Evolutionary conservation across 768 basidiomycete species (phyloP).

Genomic region (Cyathus striatus): DNA sequence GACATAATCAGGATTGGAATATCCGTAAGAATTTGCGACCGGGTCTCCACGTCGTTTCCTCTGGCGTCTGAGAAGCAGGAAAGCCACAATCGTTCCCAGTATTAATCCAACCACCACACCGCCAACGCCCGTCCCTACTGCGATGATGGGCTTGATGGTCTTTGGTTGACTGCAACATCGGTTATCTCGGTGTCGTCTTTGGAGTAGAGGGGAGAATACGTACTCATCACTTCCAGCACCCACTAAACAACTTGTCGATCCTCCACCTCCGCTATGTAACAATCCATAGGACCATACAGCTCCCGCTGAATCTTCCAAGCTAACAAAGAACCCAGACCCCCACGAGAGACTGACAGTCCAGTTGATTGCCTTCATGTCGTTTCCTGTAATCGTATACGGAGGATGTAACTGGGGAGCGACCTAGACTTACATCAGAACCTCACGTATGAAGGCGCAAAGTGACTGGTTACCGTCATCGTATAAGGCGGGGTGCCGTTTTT

Average conservation of each 20-base stretch:
- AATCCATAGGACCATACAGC: slow-evolving; percentile 54
- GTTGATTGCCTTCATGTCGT: slow-evolving; percentile 35
- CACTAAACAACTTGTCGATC: slow-evolving; percentile 37
- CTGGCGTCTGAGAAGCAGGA: slow-evolving; percentile 23
- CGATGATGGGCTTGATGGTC: slow-evolving; percentile 14
- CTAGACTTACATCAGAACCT: no score
- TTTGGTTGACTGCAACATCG: neutral
- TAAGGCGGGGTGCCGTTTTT: slow-evolving; percentile 58
- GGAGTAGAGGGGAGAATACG: no score
- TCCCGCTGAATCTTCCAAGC: slow-evolving; percentile 45
- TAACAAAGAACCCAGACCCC: slow-evolving; percentile 52
- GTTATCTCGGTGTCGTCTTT: no score
- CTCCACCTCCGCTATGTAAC: slow-evolving; percentile 44
- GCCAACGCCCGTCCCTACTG: slow-evolving; percentile 33
- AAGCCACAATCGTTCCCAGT: slow-evolving; percentile 24
- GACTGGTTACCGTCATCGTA: slow-evolving; percentile 43
- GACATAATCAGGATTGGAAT: slow-evolving; percentile 20
- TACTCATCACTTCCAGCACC: slow-evolving; percentile 14
- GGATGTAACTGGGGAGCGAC: slow-evolving; percentile 58
- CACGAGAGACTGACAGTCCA: slow-evolving; percentile 55
- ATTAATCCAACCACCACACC: slow-evolving; percentile 32
- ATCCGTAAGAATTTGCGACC: no score
- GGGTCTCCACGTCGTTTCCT: slow-evolving; percentile 13
- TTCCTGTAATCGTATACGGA: slow-evolving; percentile 50
- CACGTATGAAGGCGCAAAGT: no score